Conservation (phyloP, 2,329 filamentous ascomycete genomes). For the Graphilbum ipis-grandicollis region DNA sequence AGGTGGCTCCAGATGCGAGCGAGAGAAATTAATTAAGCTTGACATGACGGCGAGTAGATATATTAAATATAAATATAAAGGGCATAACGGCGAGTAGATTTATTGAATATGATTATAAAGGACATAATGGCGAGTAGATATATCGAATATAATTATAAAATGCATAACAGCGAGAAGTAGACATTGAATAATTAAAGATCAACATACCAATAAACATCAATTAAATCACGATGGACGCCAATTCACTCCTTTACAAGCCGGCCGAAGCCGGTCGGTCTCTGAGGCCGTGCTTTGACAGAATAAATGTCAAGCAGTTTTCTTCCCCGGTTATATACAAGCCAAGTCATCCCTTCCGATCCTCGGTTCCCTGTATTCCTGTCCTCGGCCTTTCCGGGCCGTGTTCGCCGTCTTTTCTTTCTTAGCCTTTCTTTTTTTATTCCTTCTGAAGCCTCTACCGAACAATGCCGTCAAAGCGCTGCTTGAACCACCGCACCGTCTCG, state of each 20-base stretch:
- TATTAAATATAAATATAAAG: background rate
- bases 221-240: slow-evolving; percentile 12
- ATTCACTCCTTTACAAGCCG: too few species aligned
- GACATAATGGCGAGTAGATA: too few species aligned
- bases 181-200: too few species aligned
- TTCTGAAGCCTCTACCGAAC: slow-evolving; percentile 57
- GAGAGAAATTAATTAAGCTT: too few species aligned
- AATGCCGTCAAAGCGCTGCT: slow-evolving; percentile 86
- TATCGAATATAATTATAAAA: too few species aligned
- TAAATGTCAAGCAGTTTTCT: slow-evolving; percentile 33
- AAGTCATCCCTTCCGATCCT: too few species aligned
- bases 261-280: slow-evolving; percentile 57
- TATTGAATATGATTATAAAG: too few species aligned
- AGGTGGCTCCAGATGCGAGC: slow-evolving; percentile 8
- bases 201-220: background rate
- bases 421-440: background rate
- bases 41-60: background rate
- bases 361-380: slow-evolving; percentile 13
- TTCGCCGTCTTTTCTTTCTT: too few species aligned
- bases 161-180: too few species aligned
- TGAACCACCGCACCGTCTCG: slow-evolving; percentile 97
- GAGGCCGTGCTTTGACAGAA: slow-evolving; percentile 46
- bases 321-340: too few species aligned
- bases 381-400: background rate
- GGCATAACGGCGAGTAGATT: too few species aligned